Base-by-base conservation (phyloP, 805 yeast species). In the Ogataea ganodermae region DNA sequence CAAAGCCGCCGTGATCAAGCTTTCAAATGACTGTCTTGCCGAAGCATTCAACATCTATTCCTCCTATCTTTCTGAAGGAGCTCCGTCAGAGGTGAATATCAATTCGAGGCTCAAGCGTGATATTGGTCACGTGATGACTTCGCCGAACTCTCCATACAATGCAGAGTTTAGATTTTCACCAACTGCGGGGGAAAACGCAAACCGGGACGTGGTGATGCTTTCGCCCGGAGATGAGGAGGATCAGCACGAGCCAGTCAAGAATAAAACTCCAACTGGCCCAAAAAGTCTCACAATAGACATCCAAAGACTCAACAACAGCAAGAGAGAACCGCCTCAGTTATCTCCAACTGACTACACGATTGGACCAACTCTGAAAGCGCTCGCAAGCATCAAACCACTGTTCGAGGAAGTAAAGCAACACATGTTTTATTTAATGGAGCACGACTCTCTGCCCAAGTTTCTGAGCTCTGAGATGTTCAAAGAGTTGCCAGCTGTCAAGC, bases 361-460 rank as follows among this genome's bases (percentile, higher is more conserved):
- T 35, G 58, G 59, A 0, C 67, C 64, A 16, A 66, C 74, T 7
- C 49, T 77, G 43, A 56, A 55, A 6, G 53, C 73, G 6, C 50
- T 80, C 30, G 66, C 67, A 30, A 60, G 64, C 27, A 55, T 78
- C 9, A 68, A 57, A 23, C 76, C 75, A 1, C 65, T 78, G 13
- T 77, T 79, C 43, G 73, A 72, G n/a, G 67, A 69, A 17, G 78
- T 85, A 6, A 70, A 73, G n/a, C 43, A 55, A 9, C 76, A 76
- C 37, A 73, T 85, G 42, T 76, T 75, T 55, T 67, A 71, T 35
- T 65, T 88, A 65, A 81, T 88, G 85, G 86, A 84, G 54, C 73
- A 65, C 28, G 95, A 88, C 66, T 85, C 94, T 6, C 72, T 84
- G 32, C 86, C 86, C 2, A 87, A 86, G 61, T 87, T 88, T 55